phyloP scores from a whole-genome alignment of 2,329 filamentous ascomycete genomes.

The Aureobasidium leucospermi region DNA sequence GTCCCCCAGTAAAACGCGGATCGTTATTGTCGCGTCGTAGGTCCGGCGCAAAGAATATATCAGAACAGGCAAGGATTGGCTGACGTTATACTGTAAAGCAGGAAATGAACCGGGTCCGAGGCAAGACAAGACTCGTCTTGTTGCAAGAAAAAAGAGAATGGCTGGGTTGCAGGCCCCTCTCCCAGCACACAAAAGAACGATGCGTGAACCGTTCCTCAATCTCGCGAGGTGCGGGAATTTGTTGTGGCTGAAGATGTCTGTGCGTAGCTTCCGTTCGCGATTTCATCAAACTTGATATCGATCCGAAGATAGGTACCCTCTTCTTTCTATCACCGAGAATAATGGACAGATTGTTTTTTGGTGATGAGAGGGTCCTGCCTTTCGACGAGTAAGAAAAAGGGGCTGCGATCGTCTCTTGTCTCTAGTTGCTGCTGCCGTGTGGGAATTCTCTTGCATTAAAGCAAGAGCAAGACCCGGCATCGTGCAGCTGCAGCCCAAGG shows the following conservation, averaged over 20 bases:
- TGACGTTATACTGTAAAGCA: background rate
- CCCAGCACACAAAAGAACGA: background rate
- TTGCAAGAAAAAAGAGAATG: background rate
- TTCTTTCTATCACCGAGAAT: background rate
- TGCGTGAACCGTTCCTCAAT: constrained; percentile 10
- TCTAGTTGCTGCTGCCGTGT: background rate
- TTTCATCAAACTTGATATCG: constrained; percentile 7
- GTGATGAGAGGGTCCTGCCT: background rate
- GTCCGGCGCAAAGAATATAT: background rate
- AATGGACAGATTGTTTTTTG: background rate
- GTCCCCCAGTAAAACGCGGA: background rate
- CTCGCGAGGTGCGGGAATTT: constrained; percentile 11
- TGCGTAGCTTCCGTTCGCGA: background rate
- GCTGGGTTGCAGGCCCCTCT: background rate
- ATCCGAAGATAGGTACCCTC: background rate
- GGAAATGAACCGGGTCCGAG: constrained; percentile 2
- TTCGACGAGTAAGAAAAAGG: constrained; percentile 4
- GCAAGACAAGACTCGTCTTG: background rate
- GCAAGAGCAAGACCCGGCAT: background rate
- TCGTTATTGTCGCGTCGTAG: background rate
- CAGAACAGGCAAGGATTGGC: background rate
- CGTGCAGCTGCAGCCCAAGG: constrained; percentile 1
- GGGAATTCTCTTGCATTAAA: background rate
- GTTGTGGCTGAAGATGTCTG: constrained; percentile 5
- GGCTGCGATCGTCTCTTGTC: background rate